phyloP scores from a whole-genome alignment of 2,329 filamentous ascomycete species.

The Pyrenophora seminiperda region DNA sequence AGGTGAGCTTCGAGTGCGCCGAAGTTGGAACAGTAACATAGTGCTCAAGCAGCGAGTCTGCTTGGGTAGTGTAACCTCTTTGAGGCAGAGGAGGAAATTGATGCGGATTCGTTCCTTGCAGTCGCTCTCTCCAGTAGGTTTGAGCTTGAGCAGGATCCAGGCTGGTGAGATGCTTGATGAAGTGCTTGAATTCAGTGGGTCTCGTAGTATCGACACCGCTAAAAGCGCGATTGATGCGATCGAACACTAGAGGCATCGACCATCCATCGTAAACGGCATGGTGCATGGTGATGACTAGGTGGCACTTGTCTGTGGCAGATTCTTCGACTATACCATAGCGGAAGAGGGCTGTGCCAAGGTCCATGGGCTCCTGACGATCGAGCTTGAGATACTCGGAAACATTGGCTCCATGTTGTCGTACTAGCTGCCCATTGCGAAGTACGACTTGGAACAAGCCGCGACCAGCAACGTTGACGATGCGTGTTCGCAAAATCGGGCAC shows the following conservation, averaged over 20 bases:
- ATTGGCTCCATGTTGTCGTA: constrained; percentile 36
- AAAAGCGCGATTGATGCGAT: constrained; percentile 42
- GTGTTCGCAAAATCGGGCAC: constrained; percentile 49
- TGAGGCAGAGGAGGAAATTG: constrained; percentile 59
- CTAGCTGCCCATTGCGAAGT: constrained; percentile 37
- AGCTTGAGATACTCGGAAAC: constrained; percentile 42
- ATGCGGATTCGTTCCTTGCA: constrained; percentile 53
- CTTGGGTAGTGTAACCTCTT: constrained; percentile 52
- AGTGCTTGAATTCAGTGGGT: constrained; percentile 52
- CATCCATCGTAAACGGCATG: constrained; percentile 60
- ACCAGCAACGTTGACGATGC: constrained; percentile 45
- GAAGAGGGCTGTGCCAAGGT: constrained; percentile 48
- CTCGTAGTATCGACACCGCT: constrained; percentile 31
- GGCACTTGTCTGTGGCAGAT: constrained; percentile 28
- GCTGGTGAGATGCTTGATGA: constrained; percentile 56
- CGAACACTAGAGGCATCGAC: constrained; percentile 47
- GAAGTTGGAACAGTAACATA: constrained; percentile 50
- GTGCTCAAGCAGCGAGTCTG: constrained; percentile 58
- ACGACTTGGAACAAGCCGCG: constrained; percentile 49
- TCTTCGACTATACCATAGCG: constrained; percentile 46
- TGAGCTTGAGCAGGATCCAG: constrained; percentile 50
- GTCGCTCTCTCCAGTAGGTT: constrained; percentile 55
- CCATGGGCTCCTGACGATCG: constrained; percentile 45
- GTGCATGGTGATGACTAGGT: constrained; percentile 58
- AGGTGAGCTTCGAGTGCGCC: constrained; percentile 50